Conservation (phyloP, 495 filamentous ascomycete genomes). For the Penicillium dipodomyicola region DNA sequence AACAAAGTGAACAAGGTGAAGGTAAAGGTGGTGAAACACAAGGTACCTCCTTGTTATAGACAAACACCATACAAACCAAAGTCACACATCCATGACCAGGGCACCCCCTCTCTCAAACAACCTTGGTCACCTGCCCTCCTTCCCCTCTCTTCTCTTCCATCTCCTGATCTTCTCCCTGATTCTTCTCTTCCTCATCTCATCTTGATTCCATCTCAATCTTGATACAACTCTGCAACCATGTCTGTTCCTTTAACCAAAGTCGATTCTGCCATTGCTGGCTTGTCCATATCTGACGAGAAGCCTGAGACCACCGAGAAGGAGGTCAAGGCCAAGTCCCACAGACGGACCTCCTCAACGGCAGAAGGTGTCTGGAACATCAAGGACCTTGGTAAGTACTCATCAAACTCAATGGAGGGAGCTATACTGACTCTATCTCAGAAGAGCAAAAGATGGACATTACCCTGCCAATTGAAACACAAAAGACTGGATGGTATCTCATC, state of each 20-base stretch:
- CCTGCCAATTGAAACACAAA: constrained; percentile 85
- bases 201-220: neutral
- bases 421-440: constrained; percentile 50
- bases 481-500: constrained; percentile 69
- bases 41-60: neutral
- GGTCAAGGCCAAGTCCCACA: constrained; percentile 55
- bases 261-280: constrained; percentile 80
- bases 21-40: neutral
- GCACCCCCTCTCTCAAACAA: constrained; percentile 20
- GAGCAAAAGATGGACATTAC: constrained; percentile 68
- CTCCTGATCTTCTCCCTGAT: constrained; percentile 4
- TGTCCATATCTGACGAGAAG: constrained; percentile 65
- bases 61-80: constrained; percentile 1
- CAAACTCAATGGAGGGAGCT: constrained; percentile 2
- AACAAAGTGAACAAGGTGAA: too few relatives aligned
- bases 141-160: constrained; percentile 22
- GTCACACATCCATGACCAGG: constrained; percentile 30
- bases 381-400: constrained; percentile 68
- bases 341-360: constrained; percentile 64
- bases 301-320: constrained; percentile 33
- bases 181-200: constrained; percentile 12
- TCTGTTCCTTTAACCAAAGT: constrained; percentile 74
- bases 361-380: constrained; percentile 76
- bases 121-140: constrained; percentile 35
- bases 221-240: constrained; percentile 44